Percentiles rank a stretch among this genome's conserved stretches.
These are phyloP conservation scores for Fraxinus excelsior DNA, from an alignment of 257 asterid species.

Conservation along the genomic window DNA sequence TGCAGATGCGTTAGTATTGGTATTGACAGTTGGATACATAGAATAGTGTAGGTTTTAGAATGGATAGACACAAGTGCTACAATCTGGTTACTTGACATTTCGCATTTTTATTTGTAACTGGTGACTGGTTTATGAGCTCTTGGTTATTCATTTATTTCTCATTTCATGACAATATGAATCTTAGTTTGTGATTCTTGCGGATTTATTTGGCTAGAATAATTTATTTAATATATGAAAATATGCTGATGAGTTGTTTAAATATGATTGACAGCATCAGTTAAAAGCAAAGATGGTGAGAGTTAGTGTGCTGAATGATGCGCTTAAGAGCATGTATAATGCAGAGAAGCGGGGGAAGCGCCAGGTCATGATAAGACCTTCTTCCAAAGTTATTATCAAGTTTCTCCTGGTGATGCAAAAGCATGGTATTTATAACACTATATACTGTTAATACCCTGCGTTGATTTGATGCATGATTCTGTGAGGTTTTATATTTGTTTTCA, in stretches of 20 bases:
- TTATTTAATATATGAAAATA: not conserved
- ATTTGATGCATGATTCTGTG: not conserved
- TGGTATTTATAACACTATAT: conserved; percentile 18
- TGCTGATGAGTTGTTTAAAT: not conserved
- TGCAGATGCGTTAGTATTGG: no score
- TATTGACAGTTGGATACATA: no score
- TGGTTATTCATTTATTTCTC: not conserved
- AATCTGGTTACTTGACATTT: not conserved
- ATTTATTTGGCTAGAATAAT: not conserved
- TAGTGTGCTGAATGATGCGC: conserved; percentile 45
- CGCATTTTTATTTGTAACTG: not conserved
- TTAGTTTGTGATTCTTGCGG: not conserved
- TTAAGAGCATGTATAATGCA: conserved; percentile 46
- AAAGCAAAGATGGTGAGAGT: conserved; percentile 36
- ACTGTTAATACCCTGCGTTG: not conserved
- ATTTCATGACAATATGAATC: not conserved
- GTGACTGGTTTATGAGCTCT: not conserved
- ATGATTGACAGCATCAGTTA: not conserved
- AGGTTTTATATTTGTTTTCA: not conserved
- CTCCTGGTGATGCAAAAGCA: conserved; percentile 50
- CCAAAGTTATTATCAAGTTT: conserved; percentile 48
- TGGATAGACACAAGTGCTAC: not conserved
- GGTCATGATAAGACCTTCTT: conserved; percentile 47
- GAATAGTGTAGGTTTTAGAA: no score
- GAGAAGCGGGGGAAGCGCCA: conserved; percentile 41